Evolutionary conservation across 345 rosid genomes (phyloP), one percentile per base, ranked within the genome.

Genomic region (Rhizophora apiculata): DNA sequence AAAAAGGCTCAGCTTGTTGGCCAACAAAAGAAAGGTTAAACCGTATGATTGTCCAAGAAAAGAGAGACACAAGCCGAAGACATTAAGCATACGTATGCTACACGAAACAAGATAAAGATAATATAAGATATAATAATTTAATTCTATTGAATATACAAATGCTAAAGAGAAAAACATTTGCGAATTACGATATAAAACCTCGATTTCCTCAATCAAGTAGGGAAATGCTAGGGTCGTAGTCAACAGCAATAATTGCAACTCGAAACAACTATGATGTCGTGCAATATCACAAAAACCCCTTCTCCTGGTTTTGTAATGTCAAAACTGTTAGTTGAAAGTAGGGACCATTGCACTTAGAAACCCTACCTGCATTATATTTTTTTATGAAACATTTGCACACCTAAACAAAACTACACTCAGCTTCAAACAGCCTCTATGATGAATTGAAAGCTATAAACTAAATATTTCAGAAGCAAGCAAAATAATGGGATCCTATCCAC

Each of bases 371-470:
- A 18, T 6, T 10, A 54, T 46, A 46, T 37, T 22, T 24, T 55
- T 64, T 36, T 48, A 57, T 46, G 69, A 60, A 63, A 55, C 63
- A 30, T 34, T 34, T 66, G 69, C 78, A 63, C 68, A 79, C 76
- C 68, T 29, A 51, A 10, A 29, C n/a, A 19, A 52, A 36, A 26
- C 67, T 9, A 61, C 37, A 68, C 64, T 69, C 70, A 53, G 71
- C 75, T 73, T 73, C 65, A 75, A 70, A 75, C 84, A 76, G 73
- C 64, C 76, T 70, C 72, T 20, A 63, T 43, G 8, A n/a, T 5
- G 1, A 60, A 24, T 10, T 34, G 31, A 34, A 36, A 71, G 19
- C 61, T 37, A 72, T 37, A 34, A 74, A 16, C 62, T 31, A 68
- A 39, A 66, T 53, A 68, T 68, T 74, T 57, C 22, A 51, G 56